Evolutionary conservation across 495 filamentous ascomycete genomes (phyloP).

Genomic region (Podospora tetraspora): DNA sequence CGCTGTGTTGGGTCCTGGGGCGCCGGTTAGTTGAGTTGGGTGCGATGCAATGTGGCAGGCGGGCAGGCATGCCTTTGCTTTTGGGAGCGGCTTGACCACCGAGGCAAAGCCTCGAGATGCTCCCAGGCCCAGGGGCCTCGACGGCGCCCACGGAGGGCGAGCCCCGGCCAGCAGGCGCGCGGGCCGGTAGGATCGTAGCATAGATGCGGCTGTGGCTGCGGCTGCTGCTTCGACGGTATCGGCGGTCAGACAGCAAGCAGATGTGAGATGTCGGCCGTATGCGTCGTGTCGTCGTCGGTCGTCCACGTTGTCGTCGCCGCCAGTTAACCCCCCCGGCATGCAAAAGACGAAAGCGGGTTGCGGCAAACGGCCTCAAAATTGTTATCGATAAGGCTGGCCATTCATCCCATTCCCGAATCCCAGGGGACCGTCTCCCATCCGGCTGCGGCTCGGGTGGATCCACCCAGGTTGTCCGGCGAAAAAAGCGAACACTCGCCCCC

Average conservation of each 20-base stretch:
- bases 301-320: background rate
- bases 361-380: background rate
- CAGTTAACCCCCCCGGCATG: too few relatives aligned
- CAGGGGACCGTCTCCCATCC: too few relatives aligned
- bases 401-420: background rate
- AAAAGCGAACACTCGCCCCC: too few relatives aligned
- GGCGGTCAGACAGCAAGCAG: background rate
- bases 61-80: constrained; percentile 11
- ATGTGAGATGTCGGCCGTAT: background rate
- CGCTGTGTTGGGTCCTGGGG: constrained; percentile 79
- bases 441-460: too few relatives aligned
- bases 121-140: background rate
- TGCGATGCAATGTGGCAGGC: constrained; percentile 6
- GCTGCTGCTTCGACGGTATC: background rate
- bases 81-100: constrained; percentile 6
- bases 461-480: too few relatives aligned
- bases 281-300: background rate
- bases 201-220: constrained; percentile 12
- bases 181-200: constrained; percentile 28
- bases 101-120: constrained; percentile 13
- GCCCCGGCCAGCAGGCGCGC: constrained; percentile 21
- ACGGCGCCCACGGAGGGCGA: constrained; percentile 14
- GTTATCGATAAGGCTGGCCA: background rate
- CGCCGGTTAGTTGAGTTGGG: background rate
- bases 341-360: background rate